phyloP scores from a whole-genome alignment of 2,329 filamentous ascomycete genomes.

The Nemania sp. region DNA sequence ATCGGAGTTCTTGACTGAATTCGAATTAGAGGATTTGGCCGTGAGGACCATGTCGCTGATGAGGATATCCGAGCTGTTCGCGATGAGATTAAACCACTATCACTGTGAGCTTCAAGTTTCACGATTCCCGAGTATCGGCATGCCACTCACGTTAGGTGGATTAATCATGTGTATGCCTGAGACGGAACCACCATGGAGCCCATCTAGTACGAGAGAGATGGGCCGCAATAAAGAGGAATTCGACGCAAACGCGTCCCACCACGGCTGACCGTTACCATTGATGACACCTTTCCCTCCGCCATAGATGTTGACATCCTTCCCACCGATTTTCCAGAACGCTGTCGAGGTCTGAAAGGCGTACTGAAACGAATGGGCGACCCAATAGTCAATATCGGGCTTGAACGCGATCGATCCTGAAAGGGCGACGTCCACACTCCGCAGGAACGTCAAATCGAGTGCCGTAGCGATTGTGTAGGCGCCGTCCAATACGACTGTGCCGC shows the following conservation, averaged over 20 bases:
- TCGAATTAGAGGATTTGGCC: conserved; percentile 51
- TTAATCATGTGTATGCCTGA: conserved; percentile 28
- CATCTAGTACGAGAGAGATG: conserved; percentile 28
- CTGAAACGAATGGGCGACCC: conserved; percentile 67
- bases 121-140: neutral
- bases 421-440: conserved; percentile 66
- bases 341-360: conserved; percentile 69
- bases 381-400: conserved; percentile 68
- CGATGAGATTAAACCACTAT: conserved; percentile 68
- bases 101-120: neutral
- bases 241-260: conserved; percentile 65
- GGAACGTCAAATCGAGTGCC: conserved; percentile 67
- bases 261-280: conserved; percentile 67
- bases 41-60: conserved; percentile 66
- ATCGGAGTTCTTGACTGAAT: conserved; percentile 65
- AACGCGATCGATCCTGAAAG: conserved; percentile 62
- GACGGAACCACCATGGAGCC: conserved; percentile 26
- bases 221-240: conserved; percentile 30
- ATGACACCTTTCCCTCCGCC: conserved; percentile 53
- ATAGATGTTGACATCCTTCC: conserved; percentile 64
- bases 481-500: conserved; percentile 65
- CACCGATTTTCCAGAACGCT: conserved; percentile 53
- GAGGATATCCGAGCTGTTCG: conserved; percentile 67
- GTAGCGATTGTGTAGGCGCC: conserved; percentile 65
- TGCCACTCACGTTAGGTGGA: conserved; percentile 27